A percentile compares a stretch with the other conserved stretches of the same genome.
Evolutionary conservation across 345 rosid genomes (phyloP).

Genomic region (Cardamine occulta): DNA sequence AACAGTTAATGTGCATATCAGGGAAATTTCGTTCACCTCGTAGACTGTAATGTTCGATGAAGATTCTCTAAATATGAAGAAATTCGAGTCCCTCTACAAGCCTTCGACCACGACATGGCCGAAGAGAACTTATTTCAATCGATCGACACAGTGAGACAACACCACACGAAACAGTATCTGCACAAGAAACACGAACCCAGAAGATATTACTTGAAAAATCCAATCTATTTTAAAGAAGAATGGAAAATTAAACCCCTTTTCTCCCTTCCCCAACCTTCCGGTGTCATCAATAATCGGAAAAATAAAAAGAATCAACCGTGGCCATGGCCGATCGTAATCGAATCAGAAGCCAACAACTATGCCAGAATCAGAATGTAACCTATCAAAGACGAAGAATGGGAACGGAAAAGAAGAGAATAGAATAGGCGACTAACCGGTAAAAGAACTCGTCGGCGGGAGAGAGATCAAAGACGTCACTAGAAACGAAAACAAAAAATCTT

Average conservation of each 20-base stretch:
- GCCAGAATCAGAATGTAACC: neutral
- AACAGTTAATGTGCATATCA: constrained; percentile 14
- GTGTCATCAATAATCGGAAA: neutral
- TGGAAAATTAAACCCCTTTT: neutral
- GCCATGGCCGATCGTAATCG: neutral
- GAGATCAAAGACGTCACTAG: constrained; percentile 31
- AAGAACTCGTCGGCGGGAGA: constrained; percentile 32
- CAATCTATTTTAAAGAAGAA: neutral
- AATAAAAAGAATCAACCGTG: neutral
- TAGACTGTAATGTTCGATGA: constrained; percentile 14
- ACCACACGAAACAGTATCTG: constrained; percentile 24
- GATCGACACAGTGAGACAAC: constrained; percentile 5
- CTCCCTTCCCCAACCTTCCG: neutral
- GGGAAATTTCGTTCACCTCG: neutral
- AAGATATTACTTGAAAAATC: neutral
- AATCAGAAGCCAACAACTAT: neutral
- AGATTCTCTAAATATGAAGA: constrained; percentile 35
- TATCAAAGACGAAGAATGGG: neutral
- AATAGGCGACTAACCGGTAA: constrained; percentile 14
- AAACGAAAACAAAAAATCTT: neutral
- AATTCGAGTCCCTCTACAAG: constrained; percentile 26
- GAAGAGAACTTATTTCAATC: neutral
- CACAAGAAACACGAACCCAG: constrained; percentile 30
- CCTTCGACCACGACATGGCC: constrained; percentile 44
- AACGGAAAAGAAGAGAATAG: neutral